A percentile compares a stretch with the other conserved stretches of the same genome.
These are phyloP conservation scores for Plasmodium relictum DNA, from an alignment of 169 alveolate genomes.

Conservation along the genomic window DNA sequence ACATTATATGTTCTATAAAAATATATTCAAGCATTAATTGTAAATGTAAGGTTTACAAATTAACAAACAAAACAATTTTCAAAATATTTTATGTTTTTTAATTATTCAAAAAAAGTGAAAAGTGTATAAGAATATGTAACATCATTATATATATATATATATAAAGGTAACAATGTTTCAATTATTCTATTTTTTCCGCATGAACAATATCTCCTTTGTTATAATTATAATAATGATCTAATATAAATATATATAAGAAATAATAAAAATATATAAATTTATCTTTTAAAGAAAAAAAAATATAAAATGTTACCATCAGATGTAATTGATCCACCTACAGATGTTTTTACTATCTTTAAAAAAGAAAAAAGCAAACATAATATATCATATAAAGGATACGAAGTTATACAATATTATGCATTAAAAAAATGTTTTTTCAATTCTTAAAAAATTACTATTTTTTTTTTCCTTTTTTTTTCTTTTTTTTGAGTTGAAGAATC, in stretches of 20 bases:
- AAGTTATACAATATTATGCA: not conserved
- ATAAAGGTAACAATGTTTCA: not conserved
- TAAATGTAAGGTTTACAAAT: no score
- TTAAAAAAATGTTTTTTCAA: no score
- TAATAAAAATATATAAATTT: not conserved
- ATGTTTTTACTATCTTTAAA: not conserved
- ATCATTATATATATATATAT: no score
- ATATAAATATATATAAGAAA: slow-evolving; percentile 8
- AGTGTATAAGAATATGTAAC: no score
- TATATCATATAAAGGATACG: not conserved
- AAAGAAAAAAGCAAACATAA: not conserved
- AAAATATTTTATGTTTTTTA: no score
- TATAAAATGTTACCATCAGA: slow-evolving; percentile 29
- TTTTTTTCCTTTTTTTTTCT: slow-evolving; percentile 1
- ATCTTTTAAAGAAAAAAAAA: not conserved
- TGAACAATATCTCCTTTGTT: slow-evolving; percentile 61
- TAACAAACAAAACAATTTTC: no score
- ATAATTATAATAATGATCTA: slow-evolving; percentile 46
- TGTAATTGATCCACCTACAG: slow-evolving; percentile 42
- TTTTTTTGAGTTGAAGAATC: not conserved
- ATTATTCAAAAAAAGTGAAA: no score
- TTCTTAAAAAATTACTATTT: slow-evolving; percentile 3
- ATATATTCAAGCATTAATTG: no score
- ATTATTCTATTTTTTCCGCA: slow-evolving; percentile 3
- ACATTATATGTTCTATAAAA: no score